Evolutionary conservation across 2,329 filamentous ascomycete species (phyloP), one percentile per base, ranked within the genome.

Genomic region (Knufia fluminis): DNA sequence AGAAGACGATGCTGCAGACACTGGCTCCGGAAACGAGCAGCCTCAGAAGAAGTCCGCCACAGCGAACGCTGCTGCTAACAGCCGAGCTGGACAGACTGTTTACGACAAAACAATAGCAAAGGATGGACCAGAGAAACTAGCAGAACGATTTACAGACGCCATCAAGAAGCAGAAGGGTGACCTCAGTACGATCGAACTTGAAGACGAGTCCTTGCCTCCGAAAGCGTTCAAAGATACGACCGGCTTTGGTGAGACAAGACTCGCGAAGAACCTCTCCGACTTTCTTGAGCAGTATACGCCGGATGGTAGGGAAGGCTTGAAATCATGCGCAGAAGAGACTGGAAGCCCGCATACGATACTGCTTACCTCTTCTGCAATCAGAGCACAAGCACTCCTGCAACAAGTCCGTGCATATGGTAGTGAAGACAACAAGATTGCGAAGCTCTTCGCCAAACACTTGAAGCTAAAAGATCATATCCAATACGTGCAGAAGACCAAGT

Each of bases 381-480:
- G 92, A 60, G 89, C 92, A 3, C 89, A 91, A 14, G 86, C 97
- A 62, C 69, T 96, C 41, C 82, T 85, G 85, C 50, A 54, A 46
- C 46, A 70, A 38, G 66, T 58, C 16, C 10, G 52, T 19, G 40
- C 50, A 32, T 55, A 59, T 43, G 51, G 49, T 32, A 54, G 28
- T 16, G 38, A 92, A 64, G 81, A 87, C 7, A 80, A 77, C 44
- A 77, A 79, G 40, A 82, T 98, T 1, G 85, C 86, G 1, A 98
- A 98, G 67, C 73, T 98, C 63, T 98, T 98, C 66, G 91, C 92
- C 26, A 98, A 98, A 67, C 92, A 98, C 66, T 94, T 98, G 72
- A 98, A 98, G 69, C 69, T 98, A 9, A 79, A 86, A 47, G 91
- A 97, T 60, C 86, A 90, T 28, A 80, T 90, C 46, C 75, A 83